These are phyloP conservation scores for Micromonas commoda DNA, from an alignment of 139 green algal species.

Conservation along the genomic window DNA sequence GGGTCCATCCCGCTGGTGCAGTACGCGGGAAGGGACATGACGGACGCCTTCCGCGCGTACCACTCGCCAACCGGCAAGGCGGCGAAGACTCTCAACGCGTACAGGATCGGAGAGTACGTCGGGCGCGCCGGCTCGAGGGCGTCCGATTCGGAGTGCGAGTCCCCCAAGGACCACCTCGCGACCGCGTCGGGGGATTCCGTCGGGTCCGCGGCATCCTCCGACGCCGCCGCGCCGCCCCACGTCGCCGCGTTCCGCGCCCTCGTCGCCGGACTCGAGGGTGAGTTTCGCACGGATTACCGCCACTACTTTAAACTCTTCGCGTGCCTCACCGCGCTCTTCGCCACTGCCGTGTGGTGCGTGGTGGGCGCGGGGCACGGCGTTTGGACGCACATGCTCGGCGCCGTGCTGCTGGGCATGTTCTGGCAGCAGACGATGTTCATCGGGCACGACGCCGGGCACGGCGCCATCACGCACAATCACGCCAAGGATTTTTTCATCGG, in stretches of 20 bases:
- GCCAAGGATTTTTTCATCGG: conserved; percentile 28
- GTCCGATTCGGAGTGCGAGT: too few species aligned
- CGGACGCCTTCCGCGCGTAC: conserved; percentile 16
- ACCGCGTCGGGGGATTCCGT: not conserved
- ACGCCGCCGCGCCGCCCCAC: not conserved
- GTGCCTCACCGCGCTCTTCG: not conserved
- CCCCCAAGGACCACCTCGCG: too few species aligned
- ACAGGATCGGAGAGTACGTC: not conserved
- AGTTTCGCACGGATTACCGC: not conserved
- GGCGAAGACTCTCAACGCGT: not conserved
- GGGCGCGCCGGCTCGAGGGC: too few species aligned
- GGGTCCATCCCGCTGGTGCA: not conserved
- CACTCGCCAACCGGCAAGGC: not conserved
- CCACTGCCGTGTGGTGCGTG: not conserved
- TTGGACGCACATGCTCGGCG: conserved; percentile 25
- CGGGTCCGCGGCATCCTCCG: not conserved
- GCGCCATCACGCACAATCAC: conserved; percentile 32
- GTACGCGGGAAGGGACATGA: conserved; percentile 14
- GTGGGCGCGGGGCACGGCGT: not conserved
- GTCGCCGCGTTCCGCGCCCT: conserved; percentile 1
- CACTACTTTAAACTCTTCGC: conserved; percentile 7
- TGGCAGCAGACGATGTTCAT: conserved; percentile 43
- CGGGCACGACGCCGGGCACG: conserved; percentile 44
- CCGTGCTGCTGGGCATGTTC: conserved; percentile 34
- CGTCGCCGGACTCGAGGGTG: too few species aligned